Conservation (phyloP, 208 protist genomes). For the Trypanosoma caninum region DNA sequence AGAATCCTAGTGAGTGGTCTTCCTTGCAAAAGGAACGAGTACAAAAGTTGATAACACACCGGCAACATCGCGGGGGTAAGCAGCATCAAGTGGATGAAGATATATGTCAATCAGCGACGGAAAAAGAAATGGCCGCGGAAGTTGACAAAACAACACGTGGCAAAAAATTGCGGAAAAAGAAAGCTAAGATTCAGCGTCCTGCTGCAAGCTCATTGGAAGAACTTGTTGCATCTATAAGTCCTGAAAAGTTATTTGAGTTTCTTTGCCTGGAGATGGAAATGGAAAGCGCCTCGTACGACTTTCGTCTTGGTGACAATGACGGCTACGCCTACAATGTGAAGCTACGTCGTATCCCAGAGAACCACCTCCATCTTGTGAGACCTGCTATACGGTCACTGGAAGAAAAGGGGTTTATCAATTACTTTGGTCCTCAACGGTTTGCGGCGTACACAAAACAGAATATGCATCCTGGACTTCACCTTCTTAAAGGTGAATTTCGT, state of each 20-base stretch:
- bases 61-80: constrained; percentile 22
- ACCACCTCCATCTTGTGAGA: constrained; percentile 52
- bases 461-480: constrained; percentile 83
- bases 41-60: constrained; percentile 19
- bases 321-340: constrained; percentile 73
- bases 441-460: constrained; percentile 76
- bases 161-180: constrained; percentile 23
- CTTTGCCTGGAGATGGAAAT: constrained; percentile 81
- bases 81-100: constrained; percentile 9
- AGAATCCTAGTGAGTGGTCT: constrained; percentile 25
- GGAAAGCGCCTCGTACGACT: constrained; percentile 48
- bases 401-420: constrained; percentile 87
- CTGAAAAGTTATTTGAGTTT: constrained; percentile 80
- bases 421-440: constrained; percentile 79
- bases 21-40: constrained; percentile 43
- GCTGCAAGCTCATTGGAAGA: constrained; percentile 20
- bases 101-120: constrained; percentile 11
- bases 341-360: constrained; percentile 60
- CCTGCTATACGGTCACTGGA: constrained; percentile 61
- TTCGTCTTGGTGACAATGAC: constrained; percentile 56
- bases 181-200: constrained; percentile 8
- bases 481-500: constrained; percentile 78
- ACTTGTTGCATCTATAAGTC: constrained; percentile 24
- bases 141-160: neutral
- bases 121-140: neutral